Evolutionary conservation across 371 early-diverging fungal genomes (phyloP), one percentile per base, ranked within the genome.

Genomic region (Mortierella sp.): DNA sequence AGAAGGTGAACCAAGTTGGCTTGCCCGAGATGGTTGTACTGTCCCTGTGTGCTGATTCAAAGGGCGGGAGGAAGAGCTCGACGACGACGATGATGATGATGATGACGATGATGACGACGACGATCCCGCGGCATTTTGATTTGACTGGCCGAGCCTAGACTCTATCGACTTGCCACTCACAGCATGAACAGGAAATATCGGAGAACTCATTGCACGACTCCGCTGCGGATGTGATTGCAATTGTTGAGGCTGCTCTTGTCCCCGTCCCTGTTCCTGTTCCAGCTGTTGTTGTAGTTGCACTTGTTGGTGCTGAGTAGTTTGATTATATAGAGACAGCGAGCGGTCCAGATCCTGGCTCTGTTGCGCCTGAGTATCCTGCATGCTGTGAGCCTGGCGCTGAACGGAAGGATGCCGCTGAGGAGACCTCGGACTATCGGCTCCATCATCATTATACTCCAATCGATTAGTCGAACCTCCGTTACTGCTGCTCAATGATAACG

Each of bases 401-500:
- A 52, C 73, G 24, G 38, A 34, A 13, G 52, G 73, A 5, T 48
- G 50, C n/a, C 52, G 73, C 68, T 42, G 68, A 38, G 68, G 68
- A 11, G 44, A 38, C 38, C 42, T 68, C 34, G 68, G 68, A 11
- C 68, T 24, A 21, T 73, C 73, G 11, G 73, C 11, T 9, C 34
- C 50, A 52, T 48, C 38, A 44, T n/a, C 24, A 31, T 34, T 8
- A 11, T 24, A 34, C 28, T 24, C 54, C 52, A 60, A 28, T 3
- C 47, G 75, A 28, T n/a, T 13, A 6, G 54, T 47, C 2, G 75
- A 72, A 75, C 71, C 73, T 14, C 54, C 70, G 55, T 50, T 19
- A 68, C 11, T 68, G 47, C 60, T 78, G 55, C 82, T 84, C 57
- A 84, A 31, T 6, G 85, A 81, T 14, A 84, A 76, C n/a, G 85